These are phyloP conservation scores for Teunomyces aglyptinius DNA, from an alignment of 805 yeast species.

Conservation along the genomic window DNA sequence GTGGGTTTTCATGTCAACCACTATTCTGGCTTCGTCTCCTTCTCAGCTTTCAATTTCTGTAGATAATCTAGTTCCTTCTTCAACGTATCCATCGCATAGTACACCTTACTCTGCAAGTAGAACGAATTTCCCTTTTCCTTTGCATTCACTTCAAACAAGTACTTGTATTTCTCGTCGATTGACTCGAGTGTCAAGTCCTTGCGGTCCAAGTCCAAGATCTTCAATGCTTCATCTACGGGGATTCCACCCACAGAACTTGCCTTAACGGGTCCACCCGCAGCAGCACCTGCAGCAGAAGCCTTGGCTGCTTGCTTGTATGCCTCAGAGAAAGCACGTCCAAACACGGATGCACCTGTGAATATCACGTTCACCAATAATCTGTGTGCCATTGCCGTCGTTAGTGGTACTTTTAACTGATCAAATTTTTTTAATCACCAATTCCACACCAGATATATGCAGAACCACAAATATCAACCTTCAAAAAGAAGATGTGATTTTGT, in stretches of 20 bases:
- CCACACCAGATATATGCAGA: neutral
- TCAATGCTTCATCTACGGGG: constrained; percentile 83
- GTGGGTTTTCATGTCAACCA: no score
- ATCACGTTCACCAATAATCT: constrained; percentile 85
- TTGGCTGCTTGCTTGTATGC: constrained; percentile 97
- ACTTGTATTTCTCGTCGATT: constrained; percentile 69
- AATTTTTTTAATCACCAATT: constrained; percentile 1
- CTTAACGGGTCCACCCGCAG: constrained; percentile 32
- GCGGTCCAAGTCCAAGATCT: constrained; percentile 78
- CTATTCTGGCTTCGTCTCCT: constrained; percentile 13
- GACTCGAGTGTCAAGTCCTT: constrained; percentile 54
- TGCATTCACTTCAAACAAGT: constrained; percentile 82
- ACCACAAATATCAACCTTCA: no score
- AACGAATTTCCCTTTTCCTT: constrained; percentile 96
- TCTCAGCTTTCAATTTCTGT: constrained; percentile 40
- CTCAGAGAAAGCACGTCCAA: constrained; percentile 94
- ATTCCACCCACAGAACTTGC: constrained; percentile 72
- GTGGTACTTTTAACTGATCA: neutral
- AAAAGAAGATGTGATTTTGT: neutral
- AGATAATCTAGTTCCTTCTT: constrained; percentile 70
- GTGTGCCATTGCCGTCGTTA: constrained; percentile 62
- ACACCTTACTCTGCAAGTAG: constrained; percentile 89
- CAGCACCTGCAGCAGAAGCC: constrained; percentile 63
- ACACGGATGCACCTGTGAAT: constrained; percentile 92
- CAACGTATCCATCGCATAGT: constrained; percentile 89